Percentiles rank a stretch among this genome's conserved stretches.
These are phyloP conservation scores for Colletotrichum truncatum DNA, from an alignment of 2,329 filamentous ascomycete genomes.

Conservation along the genomic window DNA sequence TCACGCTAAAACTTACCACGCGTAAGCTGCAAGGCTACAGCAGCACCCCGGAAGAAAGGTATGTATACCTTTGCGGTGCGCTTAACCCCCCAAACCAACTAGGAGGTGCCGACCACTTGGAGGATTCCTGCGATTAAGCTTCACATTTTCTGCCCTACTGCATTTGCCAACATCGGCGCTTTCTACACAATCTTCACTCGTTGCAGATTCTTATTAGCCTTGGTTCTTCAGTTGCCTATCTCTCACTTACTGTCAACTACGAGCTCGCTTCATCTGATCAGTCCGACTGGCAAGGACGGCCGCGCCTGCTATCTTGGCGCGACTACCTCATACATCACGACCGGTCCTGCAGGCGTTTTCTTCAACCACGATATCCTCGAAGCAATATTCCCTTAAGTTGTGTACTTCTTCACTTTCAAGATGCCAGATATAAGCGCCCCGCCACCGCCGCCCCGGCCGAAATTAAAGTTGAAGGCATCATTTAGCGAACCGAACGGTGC, in stretches of 20 bases:
- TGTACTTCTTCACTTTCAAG: neutral
- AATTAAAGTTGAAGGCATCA: constrained; percentile 35
- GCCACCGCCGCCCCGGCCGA: constrained; percentile 33
- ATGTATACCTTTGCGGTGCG: neutral
- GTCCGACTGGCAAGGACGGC: neutral
- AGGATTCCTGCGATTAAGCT: too few relatives aligned
- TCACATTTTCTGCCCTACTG: too few relatives aligned
- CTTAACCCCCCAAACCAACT: too few relatives aligned
- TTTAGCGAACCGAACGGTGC: constrained; percentile 31
- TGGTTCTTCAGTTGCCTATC: too few relatives aligned
- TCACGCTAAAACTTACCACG: constrained; percentile 23
- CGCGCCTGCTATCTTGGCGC: neutral
- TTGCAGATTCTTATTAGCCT: too few relatives aligned
- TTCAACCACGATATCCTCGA: neutral
- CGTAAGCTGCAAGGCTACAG: constrained; percentile 18
- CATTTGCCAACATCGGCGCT: too few relatives aligned
- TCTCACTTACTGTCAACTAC: neutral
- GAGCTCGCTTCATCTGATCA: neutral
- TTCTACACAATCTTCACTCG: too few relatives aligned
- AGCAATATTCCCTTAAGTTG: neutral
- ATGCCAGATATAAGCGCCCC: constrained; percentile 31
- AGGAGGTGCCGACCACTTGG: too few relatives aligned
- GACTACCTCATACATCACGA: neutral
- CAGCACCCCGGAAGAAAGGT: neutral
- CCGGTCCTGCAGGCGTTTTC: neutral